A percentile compares a stretch with the other conserved stretches of the same genome.
Conservation (phyloP, 257 asterid species). For the Jacaranda copaia region DNA sequence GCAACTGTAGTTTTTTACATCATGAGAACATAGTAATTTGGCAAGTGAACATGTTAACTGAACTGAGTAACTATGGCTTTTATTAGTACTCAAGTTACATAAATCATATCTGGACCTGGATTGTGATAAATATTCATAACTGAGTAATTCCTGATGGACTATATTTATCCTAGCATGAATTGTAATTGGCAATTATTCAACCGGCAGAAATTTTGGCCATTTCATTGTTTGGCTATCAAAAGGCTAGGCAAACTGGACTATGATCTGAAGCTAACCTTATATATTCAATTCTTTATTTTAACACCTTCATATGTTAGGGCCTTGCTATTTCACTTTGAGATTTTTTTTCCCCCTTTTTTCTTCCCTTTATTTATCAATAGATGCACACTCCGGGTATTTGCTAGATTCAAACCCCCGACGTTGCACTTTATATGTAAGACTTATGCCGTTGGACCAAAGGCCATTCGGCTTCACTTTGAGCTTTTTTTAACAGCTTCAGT, state of each 20-base stretch:
- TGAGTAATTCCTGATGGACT: background rate
- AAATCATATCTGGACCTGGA: background rate
- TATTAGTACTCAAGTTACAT: background rate
- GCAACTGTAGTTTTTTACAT: too few relatives aligned
- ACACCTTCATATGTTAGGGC: background rate
- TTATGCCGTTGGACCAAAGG: too few relatives aligned
- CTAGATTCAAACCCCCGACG: too few relatives aligned
- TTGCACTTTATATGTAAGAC: too few relatives aligned
- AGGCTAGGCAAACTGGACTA: background rate
- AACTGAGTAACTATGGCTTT: too few relatives aligned
- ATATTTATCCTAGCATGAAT: background rate
- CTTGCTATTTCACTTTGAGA: background rate
- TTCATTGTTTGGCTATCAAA: background rate
- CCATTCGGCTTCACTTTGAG: background rate
- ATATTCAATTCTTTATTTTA: background rate
- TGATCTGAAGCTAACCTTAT: background rate
- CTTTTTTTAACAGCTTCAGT: conserved; percentile 4
- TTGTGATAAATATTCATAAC: background rate
- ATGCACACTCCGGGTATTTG: too few relatives aligned
- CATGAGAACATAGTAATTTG: background rate
- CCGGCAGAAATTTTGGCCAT: background rate
- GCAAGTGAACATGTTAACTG: background rate
- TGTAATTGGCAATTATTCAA: background rate
- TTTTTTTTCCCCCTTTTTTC: too few relatives aligned
- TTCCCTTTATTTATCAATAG: too few relatives aligned